phyloP scores from a whole-genome alignment of 169 alveolate genomes.

The Plasmodium cynomolgi region DNA sequence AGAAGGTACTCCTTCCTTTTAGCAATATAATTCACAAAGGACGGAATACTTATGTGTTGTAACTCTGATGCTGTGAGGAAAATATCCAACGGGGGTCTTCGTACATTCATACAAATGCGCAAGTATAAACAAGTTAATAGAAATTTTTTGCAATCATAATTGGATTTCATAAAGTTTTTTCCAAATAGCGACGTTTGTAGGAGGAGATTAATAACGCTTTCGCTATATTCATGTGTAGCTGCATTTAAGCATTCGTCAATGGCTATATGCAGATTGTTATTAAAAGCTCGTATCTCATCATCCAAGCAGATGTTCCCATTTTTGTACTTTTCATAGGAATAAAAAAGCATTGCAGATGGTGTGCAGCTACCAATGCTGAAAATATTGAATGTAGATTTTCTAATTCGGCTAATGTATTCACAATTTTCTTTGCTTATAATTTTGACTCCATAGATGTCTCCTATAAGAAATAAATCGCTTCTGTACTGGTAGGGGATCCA shows the following conservation, averaged over 20 bases:
- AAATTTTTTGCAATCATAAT: constrained; percentile 35
- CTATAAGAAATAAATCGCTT: constrained; percentile 61
- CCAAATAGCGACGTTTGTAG: constrained; percentile 81
- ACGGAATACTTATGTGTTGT: constrained; percentile 58
- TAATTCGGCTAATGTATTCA: constrained; percentile 80
- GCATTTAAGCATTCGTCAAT: constrained; percentile 84
- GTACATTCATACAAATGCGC: constrained; percentile 75
- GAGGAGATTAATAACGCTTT: constrained; percentile 74
- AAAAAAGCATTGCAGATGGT: constrained; percentile 86
- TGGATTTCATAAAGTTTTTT: constrained; percentile 63
- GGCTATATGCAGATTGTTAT: constrained; percentile 83
- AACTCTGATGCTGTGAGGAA: constrained; percentile 77
- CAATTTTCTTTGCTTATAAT: constrained; percentile 75
- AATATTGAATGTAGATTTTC: constrained; percentile 77
- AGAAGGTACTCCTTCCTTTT: constrained; percentile 80
- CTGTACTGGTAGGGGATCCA: constrained; percentile 84
- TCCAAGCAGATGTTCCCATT: constrained; percentile 85
- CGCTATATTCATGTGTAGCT: constrained; percentile 80
- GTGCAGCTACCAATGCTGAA: constrained; percentile 84
- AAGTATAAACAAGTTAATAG: constrained; percentile 23
- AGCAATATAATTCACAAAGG: constrained; percentile 59
- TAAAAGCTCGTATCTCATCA: constrained; percentile 84
- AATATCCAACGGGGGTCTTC: constrained; percentile 77
- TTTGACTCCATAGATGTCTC: constrained; percentile 83
- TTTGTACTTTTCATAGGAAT: constrained; percentile 82